Conservation (phyloP, 768 basidiomycete genomes). For the Daedalea quercina region DNA sequence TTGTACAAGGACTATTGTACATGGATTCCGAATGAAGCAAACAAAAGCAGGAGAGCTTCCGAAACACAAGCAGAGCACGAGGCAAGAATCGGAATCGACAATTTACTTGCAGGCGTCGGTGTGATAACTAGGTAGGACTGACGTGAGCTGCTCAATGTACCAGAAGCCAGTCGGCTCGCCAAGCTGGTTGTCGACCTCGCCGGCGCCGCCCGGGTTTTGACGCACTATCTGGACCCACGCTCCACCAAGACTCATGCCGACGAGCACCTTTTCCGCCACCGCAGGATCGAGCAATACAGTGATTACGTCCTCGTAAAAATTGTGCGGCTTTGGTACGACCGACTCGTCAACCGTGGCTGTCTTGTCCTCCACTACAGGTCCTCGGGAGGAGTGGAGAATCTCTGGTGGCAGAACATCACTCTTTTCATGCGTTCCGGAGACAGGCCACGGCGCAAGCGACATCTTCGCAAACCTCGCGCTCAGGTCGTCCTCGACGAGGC, state of each 20-base stretch:
- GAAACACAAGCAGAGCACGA: background rate
- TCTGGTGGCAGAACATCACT: conserved; percentile 30
- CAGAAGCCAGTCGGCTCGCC: conserved; percentile 34
- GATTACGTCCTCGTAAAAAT: conserved; percentile 53
- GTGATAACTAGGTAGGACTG: conserved; percentile 50
- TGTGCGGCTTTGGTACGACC: conserved; percentile 28
- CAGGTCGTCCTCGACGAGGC: conserved; percentile 42
- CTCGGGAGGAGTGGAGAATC: conserved; percentile 31
- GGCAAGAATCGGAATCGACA: background rate
- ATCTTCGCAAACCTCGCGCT: conserved; percentile 40
- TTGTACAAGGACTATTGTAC: background rate
- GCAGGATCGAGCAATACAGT: conserved; percentile 47
- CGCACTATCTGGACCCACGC: conserved; percentile 66
- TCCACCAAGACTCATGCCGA: conserved; percentile 56
- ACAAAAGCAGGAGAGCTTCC: background rate
- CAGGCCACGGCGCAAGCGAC: conserved; percentile 49
- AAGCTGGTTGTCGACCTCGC: conserved; percentile 15
- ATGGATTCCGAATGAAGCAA: background rate
- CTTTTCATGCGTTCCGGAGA: conserved; percentile 28
- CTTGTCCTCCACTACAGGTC: conserved; percentile 25
- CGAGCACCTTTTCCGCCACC: conserved; percentile 32
- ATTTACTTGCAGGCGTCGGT: conserved; percentile 16
- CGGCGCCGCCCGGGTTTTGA: conserved; percentile 21
- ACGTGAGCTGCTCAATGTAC: conserved; percentile 53
- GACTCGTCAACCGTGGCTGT: conserved; percentile 3